Conservation (phyloP, 768 basidiomycete species). For the Boletus subcaerulescens region DNA sequence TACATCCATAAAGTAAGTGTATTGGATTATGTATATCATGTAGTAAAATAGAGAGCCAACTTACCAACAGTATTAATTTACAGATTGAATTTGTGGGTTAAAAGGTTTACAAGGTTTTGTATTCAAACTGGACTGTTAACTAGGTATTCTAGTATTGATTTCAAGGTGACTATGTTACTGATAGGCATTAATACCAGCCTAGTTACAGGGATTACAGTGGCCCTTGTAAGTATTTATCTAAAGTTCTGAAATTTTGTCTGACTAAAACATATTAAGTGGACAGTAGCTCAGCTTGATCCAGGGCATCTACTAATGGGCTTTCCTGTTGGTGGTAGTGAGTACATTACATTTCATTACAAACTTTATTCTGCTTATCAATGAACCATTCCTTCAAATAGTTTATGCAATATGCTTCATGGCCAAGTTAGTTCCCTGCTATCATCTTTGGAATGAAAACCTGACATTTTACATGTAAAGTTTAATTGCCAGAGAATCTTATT, state of each 20-base stretch:
- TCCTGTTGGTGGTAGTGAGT: constrained; percentile 26
- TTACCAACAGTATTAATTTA: not conserved
- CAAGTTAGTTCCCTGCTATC: constrained; percentile 16
- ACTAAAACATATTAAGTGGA: constrained; percentile 17
- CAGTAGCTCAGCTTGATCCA: constrained; percentile 10
- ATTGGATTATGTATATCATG: too few relatives aligned
- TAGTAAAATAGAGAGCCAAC: not conserved
- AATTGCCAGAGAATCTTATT: constrained; percentile 29
- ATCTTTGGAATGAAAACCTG: not conserved
- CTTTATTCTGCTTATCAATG: not conserved
- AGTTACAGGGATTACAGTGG: constrained; percentile 6
- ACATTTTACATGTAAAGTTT: constrained; percentile 11
- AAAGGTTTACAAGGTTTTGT: constrained; percentile 16
- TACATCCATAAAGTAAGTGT: constrained; percentile 10
- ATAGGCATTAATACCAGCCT: constrained; percentile 9
- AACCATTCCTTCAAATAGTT: constrained; percentile 10
- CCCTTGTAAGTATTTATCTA: constrained; percentile 16
- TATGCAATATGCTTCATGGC: constrained; percentile 29
- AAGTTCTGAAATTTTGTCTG: not conserved
- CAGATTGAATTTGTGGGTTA: constrained; percentile 17
- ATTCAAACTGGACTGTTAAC: constrained; percentile 30
- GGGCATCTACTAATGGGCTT: constrained; percentile 24
- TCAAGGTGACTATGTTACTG: not conserved
- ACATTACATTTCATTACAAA: not conserved
- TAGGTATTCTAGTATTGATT: constrained; percentile 6